Evolutionary conservation across 495 filamentous ascomycete genomes (phyloP).

Genomic region (Aspergillus biplanus): DNA sequence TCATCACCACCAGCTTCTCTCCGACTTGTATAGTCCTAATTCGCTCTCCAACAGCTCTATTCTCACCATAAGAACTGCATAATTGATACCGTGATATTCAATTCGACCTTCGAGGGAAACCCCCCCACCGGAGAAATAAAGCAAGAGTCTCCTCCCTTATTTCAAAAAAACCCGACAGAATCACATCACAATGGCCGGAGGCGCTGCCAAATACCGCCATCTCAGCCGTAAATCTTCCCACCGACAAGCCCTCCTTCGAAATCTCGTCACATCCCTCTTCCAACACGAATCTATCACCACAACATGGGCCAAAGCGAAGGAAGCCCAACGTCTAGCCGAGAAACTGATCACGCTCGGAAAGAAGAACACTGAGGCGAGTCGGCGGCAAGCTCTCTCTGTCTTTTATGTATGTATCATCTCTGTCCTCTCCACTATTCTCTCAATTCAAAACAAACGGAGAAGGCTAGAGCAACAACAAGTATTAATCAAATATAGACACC

Average conservation of each 20-base stretch:
- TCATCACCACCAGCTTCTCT: conserved; percentile 4
- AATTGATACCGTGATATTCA: neutral
- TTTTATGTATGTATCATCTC: conserved; percentile 70
- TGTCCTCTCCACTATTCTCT: neutral
- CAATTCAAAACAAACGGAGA: neutral
- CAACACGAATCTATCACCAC: conserved; percentile 90
- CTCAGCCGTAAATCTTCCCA: conserved; percentile 82
- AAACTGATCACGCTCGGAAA: conserved; percentile 93
- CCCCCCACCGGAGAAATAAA: neutral
- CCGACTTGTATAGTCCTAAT: neutral
- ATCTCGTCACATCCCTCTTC: conserved; percentile 94
- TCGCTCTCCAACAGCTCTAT: neutral
- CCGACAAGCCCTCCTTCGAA: conserved; percentile 89
- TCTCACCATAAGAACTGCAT: neutral
- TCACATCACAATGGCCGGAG: conserved; percentile 73
- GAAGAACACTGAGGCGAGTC: conserved; percentile 78
- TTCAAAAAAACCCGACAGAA: neutral
- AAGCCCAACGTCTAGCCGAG: conserved; percentile 90
- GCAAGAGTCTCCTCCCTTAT: neutral
- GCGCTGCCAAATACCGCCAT: conserved; percentile 81
- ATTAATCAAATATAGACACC: conserved; percentile 52
- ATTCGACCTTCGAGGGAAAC: neutral
- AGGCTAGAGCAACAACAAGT: neutral
- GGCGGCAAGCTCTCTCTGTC: conserved; percentile 67
- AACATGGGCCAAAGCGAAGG: conserved; percentile 95